phyloP scores from a whole-genome alignment of 2,329 filamentous ascomycete species.

The Penicillium italicum region DNA sequence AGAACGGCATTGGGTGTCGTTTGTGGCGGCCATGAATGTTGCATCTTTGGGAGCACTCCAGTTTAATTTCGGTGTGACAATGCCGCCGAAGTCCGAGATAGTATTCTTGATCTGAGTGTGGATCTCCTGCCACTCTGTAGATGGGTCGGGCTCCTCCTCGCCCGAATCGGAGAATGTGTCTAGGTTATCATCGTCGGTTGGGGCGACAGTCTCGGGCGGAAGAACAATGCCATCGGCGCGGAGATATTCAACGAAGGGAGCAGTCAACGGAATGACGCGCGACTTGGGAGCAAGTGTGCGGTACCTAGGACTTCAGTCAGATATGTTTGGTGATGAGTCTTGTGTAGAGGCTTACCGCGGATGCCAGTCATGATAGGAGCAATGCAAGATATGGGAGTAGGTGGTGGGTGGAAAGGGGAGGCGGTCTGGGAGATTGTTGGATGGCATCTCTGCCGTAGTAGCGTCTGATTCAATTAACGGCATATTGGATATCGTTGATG shows the following conservation, averaged over 20 bases:
- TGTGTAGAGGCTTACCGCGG: conserved; percentile 53
- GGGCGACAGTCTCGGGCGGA: conserved; percentile 46
- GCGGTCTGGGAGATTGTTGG: conserved; percentile 21
- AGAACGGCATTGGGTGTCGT: conserved; percentile 84
- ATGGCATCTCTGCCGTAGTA: conserved; percentile 12
- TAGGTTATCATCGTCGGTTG: conserved; percentile 45
- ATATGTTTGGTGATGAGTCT: background rate
- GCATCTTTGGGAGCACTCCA: conserved; percentile 98
- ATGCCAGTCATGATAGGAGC: conserved; percentile 92
- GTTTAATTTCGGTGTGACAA: conserved; percentile 89
- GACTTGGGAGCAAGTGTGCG: conserved; percentile 79
- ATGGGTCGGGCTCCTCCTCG: conserved; percentile 56
- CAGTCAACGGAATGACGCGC: conserved; percentile 71
- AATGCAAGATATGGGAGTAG: conserved; percentile 84
- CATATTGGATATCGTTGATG: conserved; percentile 20
- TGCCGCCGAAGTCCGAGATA: conserved; percentile 77
- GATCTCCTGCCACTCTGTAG: conserved; percentile 61
- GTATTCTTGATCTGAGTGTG: conserved; percentile 72
- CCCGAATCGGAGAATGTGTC: conserved; percentile 53
- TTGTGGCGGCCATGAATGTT: conserved; percentile 81
- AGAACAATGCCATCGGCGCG: conserved; percentile 89
- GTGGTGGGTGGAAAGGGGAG: conserved; percentile 79
- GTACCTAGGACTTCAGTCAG: conserved; percentile 54
- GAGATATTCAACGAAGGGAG: conserved; percentile 78
- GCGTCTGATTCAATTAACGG: conserved; percentile 28